Evolutionary conservation across 768 basidiomycete genomes (phyloP).

Genomic region (Cubamyces sp.): DNA sequence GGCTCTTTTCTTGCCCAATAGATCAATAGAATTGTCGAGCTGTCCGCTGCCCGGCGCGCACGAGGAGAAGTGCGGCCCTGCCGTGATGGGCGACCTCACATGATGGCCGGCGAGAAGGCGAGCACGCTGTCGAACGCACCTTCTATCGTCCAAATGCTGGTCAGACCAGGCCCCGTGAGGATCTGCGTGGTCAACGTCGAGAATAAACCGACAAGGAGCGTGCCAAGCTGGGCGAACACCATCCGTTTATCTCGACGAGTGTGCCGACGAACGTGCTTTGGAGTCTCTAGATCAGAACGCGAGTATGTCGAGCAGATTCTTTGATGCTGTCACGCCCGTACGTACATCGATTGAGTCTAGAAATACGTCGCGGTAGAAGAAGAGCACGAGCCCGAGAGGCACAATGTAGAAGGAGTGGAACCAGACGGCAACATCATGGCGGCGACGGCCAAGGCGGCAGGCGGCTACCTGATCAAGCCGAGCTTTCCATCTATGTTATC

Average conservation of each 20-base stretch:
- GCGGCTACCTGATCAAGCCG: no score
- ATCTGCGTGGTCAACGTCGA: slow-evolving; percentile 19
- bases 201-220: slow-evolving; percentile 14
- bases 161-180: slow-evolving; percentile 17
- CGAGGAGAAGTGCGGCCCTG: slow-evolving; percentile 6
- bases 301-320: background rate
- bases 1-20: background rate
- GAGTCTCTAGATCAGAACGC: background rate
- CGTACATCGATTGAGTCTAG: background rate
- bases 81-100: slow-evolving; percentile 22
- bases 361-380: background rate
- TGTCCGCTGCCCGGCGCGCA: background rate
- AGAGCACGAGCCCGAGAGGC: background rate
- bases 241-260: background rate
- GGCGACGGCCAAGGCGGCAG: no score
- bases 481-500: no score
- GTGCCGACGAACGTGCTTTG: slow-evolving; percentile 17
- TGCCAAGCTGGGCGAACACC: slow-evolving; percentile 4
- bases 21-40: background rate
- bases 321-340: background rate
- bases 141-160: slow-evolving; percentile 5
- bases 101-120: slow-evolving; percentile 19
- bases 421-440: no score
- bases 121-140: slow-evolving; percentile 15
- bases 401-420: no score